These are phyloP conservation scores for Spencermartinsiella ligniputridi DNA, from an alignment of 1,139 yeast species.

Conservation along the genomic window DNA sequence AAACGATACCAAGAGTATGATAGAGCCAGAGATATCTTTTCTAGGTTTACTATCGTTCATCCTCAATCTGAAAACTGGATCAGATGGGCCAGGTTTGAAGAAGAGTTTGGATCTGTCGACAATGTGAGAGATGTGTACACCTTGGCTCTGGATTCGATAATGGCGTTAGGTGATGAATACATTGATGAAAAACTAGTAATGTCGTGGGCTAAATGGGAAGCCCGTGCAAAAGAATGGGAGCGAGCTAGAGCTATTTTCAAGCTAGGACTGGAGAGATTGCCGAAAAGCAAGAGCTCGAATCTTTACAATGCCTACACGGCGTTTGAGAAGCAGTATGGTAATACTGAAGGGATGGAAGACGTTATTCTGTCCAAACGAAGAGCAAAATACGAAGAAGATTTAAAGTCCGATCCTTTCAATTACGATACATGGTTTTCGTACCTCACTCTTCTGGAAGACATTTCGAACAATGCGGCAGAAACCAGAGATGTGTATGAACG, in stretches of 20 bases:
- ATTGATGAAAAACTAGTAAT: conserved; percentile 41
- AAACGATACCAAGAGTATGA: conserved; percentile 55
- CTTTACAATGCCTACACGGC: conserved; percentile 49
- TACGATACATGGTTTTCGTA: conserved; percentile 83
- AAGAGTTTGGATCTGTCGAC: conserved; percentile 44
- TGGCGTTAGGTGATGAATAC: conserved; percentile 23
- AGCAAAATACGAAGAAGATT: conserved; percentile 47
- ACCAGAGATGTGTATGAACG: conserved; percentile 42
- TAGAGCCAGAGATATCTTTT: conserved; percentile 55
- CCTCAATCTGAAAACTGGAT: conserved; percentile 62
- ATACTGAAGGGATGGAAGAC: conserved; percentile 47
- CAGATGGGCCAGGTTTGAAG: conserved; percentile 58
- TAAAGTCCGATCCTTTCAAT: conserved; percentile 49
- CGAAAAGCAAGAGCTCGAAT: conserved; percentile 38
- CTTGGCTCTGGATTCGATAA: conserved; percentile 54
- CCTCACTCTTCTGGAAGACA: conserved; percentile 45
- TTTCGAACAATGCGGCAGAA: conserved; percentile 30
- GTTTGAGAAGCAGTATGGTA: conserved; percentile 66
- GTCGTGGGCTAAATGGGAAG: conserved; percentile 74
- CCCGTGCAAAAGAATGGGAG: conserved; percentile 55
- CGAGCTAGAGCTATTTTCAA: conserved; percentile 62
- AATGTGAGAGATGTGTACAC: conserved; percentile 62
- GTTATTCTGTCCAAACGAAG: conserved; percentile 53
- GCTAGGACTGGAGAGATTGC: conserved; percentile 48
- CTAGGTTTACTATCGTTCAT: conserved; percentile 50